Evolutionary conservation across 2,329 filamentous ascomycete genomes (phyloP).

Genomic region (Fusarium piperis): DNA sequence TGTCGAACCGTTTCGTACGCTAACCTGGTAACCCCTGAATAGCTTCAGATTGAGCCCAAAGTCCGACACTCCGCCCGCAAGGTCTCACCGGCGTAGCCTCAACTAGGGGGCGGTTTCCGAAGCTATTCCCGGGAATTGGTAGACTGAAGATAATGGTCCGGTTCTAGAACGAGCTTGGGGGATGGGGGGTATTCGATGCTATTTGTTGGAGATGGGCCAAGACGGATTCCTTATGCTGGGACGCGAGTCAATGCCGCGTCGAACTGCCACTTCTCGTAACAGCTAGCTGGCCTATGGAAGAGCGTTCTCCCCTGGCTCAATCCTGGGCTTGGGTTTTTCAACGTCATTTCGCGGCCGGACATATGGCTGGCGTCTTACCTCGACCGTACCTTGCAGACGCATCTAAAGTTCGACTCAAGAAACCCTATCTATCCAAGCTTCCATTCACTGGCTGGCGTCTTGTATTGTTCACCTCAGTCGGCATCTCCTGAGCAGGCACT

Average conservation of each 20-base stretch:
- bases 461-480: neutral
- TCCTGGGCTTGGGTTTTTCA: neutral
- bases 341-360: neutral
- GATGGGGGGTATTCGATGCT: neutral
- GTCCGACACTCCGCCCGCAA: neutral
- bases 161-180: neutral
- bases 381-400: neutral
- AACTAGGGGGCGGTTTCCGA: neutral
- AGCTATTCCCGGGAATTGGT: neutral
- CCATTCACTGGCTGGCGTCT: neutral
- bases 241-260: neutral
- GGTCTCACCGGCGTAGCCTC: neutral
- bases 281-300: neutral
- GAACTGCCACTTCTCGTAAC: neutral
- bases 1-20: neutral
- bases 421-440: neutral
- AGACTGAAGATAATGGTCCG: neutral
- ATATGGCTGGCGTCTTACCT: neutral
- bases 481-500: slow-evolving; percentile 4
- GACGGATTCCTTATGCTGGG: neutral
- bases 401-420: neutral
- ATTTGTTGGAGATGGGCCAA: neutral
- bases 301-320: neutral
- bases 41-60: neutral
- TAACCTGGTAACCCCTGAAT: neutral